phyloP scores from a whole-genome alignment of 1,284 basidiomycete genomes.

The Trametes hirsuta region DNA sequence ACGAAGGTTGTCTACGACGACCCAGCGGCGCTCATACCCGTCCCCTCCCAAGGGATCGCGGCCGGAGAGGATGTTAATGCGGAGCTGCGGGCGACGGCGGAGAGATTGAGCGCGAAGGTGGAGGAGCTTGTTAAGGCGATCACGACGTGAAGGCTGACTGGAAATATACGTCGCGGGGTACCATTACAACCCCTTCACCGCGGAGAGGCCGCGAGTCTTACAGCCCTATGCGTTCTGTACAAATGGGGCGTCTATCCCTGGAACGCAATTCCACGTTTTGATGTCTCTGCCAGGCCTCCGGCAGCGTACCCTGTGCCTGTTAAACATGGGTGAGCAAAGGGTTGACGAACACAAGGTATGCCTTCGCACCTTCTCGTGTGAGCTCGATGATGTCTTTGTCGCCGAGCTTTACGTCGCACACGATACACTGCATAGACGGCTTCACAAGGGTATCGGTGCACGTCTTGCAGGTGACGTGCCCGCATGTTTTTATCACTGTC shows the following conservation, averaged over 20 bases:
- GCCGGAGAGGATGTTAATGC: slow-evolving; percentile 17
- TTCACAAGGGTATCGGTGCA: slow-evolving; percentile 84
- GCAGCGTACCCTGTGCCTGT: slow-evolving; percentile 88
- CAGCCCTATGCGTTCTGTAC: not conserved
- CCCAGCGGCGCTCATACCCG: slow-evolving; percentile 45
- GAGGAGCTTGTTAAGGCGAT: slow-evolving; percentile 42
- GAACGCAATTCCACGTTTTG: slow-evolving; percentile 73
- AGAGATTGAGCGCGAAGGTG: slow-evolving; percentile 48
- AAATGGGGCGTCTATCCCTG: slow-evolving; percentile 58
- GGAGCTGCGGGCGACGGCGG: slow-evolving; percentile 40
- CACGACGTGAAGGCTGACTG: not conserved
- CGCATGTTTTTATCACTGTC: slow-evolving; percentile 77
- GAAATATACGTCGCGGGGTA: too few relatives aligned
- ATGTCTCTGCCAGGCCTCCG: slow-evolving; percentile 87
- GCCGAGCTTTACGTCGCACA: slow-evolving; percentile 70
- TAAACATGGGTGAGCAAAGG: not conserved
- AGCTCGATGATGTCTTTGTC: slow-evolving; percentile 77
- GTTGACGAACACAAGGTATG: not conserved
- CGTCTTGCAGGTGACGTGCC: slow-evolving; percentile 86
- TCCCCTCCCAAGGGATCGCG: slow-evolving; percentile 19
- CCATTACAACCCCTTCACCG: too few relatives aligned
- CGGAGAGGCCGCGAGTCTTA: too few relatives aligned
- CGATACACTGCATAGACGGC: slow-evolving; percentile 76
- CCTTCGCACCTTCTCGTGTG: slow-evolving; percentile 73
- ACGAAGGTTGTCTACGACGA: slow-evolving; percentile 53